Percentiles rank a stretch among this genome's conserved stretches.
Conservation (phyloP, 768 basidiomycete species). For the Suillus variegatus region DNA sequence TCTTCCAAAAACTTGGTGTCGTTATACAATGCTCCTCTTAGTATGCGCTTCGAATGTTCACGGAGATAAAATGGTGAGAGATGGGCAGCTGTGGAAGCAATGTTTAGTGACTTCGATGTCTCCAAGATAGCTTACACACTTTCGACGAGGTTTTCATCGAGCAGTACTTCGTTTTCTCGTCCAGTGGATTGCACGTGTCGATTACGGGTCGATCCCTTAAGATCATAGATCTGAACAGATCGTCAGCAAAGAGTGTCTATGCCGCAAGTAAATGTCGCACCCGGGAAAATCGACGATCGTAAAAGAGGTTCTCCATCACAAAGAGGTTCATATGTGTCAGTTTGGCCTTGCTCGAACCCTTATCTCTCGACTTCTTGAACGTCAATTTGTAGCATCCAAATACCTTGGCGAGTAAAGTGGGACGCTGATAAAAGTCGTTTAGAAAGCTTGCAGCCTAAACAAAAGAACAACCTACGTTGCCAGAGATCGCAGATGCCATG, state of each 20-base stretch:
- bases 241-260: slow-evolving; percentile 7
- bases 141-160: slow-evolving; percentile 96
- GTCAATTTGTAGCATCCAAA: slow-evolving; percentile 96
- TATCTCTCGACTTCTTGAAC: slow-evolving; percentile 79
- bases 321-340: slow-evolving; percentile 92
- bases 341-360: slow-evolving; percentile 63
- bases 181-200: slow-evolving; percentile 91
- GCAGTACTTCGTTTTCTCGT: slow-evolving; percentile 86
- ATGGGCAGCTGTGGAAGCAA: slow-evolving; percentile 63
- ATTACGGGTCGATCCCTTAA: slow-evolving; percentile 95
- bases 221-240: slow-evolving; percentile 79
- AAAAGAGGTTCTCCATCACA: slow-evolving; percentile 98
- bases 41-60: slow-evolving; percentile 94
- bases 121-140: slow-evolving; percentile 46
- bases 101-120: slow-evolving; percentile 8
- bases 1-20: slow-evolving; percentile 95
- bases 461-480: slow-evolving; percentile 56
- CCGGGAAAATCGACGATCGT: slow-evolving; percentile 87
- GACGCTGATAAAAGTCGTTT: slow-evolving; percentile 55
- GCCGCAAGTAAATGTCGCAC: slow-evolving; percentile 37
- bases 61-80: slow-evolving; percentile 89
- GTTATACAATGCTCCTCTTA: slow-evolving; percentile 88
- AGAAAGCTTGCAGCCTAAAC: slow-evolving; percentile 9
- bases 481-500: slow-evolving; percentile 90
- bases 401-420: slow-evolving; percentile 93